Evolutionary conservation across 2,329 filamentous ascomycete species (phyloP), one percentile per base, ranked within the genome.

Genomic region (Rosellinia necatrix): DNA sequence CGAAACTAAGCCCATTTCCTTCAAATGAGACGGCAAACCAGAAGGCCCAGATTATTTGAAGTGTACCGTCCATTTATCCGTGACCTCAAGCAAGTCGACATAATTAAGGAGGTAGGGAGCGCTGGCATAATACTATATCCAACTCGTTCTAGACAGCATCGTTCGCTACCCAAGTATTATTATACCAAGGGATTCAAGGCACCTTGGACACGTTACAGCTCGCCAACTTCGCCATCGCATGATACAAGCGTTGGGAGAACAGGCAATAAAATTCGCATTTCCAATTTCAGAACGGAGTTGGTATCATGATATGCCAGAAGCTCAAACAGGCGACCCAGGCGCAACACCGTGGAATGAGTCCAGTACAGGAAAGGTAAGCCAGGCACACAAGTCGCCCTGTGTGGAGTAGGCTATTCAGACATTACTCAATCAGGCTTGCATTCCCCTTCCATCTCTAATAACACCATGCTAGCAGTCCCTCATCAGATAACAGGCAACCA

Each of bases 321-420:
- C 49, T 27, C 3, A 50, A 47, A 48, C 38, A 13, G 19, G 6
- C 7, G n/a, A n/a, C n/a, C n/a, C n/a, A 38, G 48, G 62, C 46
- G 65, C 63, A 65, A 64, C 67, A 61, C 64, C 66, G 62, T 49
- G 54, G 46, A 37, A 44, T 27, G 55, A 15, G 3, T 10, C 12
- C 13, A 25, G 48, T 37, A 42, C 6, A 55, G 21, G 50, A 19
- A 54, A 60, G 46, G 54, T 43, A 27, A 54, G 43, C 35, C 32
- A 42, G 32, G 22, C 41, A 32, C 41, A 32, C n/a, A 37, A 30
- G 40, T 21, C 21, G 19, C 25, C 49, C 19, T 41, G 24, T 35
- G 47, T 9, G n/a, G 13, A 32, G 30, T 4, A 19, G n/a, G 27
- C 19, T 42, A 35, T 42, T 48, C 47, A 46, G 44, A 22, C 42